Base-by-base conservation (phyloP, 1,284 basidiomycete species). In the Apiotrichum veenhuisii region DNA sequence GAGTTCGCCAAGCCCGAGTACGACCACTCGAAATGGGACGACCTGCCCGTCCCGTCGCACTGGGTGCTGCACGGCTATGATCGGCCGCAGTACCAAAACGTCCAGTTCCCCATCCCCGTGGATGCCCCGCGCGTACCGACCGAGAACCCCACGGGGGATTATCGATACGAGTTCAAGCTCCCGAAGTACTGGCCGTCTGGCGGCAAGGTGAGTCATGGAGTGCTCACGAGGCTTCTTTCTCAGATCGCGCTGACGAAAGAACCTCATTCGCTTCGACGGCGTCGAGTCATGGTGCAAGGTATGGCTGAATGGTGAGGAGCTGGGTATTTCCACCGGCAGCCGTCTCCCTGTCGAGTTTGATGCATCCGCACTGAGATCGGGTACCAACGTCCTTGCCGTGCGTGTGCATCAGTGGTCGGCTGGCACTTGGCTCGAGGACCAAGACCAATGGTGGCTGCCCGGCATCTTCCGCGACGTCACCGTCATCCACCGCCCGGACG, bases 381-480 rank as follows among this genome's bases (percentile, higher is more conserved):
- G 37, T 1, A 45, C 48, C 3, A 63, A 62, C 23, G 47, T 59
- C 5, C 37, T 67, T 9, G 57, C 57, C 7, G 58, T 64, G 5
- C 62, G 63, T 12, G 65, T 67, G 3, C 54, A 54, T 26, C 63
- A 67, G 43, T 67, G 65, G 65, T 54, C 51, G 1, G 55, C 63
- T 0, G 61, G 33, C 8, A 52, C 38, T 15, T 67, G 65, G 40
- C 47, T 61, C 45, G 65, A 67, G 52, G 63, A 65, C 48, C 65
- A 67, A 33, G 65, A 67, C 46, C 55, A 63, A 51, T 67, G 65
- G 65, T 67, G 63, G 63, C 55, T 67, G 9, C 65, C 65, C 0
- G 65, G 65, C 26, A 64, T 67, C 54, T 67, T 64, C 54, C 59
- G 65, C 3, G 59, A 63, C 33, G 63, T 67, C 10, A 57, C 54